Base-by-base conservation (phyloP, 495 filamentous ascomycete genomes). In the Xylaria flabelliformis region DNA sequence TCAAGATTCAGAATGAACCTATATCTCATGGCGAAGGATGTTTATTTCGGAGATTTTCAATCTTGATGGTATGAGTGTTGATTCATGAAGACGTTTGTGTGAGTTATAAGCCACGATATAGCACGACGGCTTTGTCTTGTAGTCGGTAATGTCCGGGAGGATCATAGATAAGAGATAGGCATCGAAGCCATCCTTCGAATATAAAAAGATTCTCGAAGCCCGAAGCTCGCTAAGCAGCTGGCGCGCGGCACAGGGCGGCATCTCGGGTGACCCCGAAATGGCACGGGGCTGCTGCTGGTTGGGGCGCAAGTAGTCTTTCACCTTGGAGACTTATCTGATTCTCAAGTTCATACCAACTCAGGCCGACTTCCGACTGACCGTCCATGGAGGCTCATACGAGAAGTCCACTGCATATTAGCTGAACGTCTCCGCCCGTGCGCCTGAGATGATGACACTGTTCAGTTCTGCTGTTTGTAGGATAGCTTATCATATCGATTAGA, bases 141-240 rank as follows among this genome's bases (percentile, higher is more conserved):
- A 10, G 10, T 64, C 61, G 61, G 61, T 12, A 29, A 64, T 64
- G 12, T 64, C 61, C 61, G 61, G n/a, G 61, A 64, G 61, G n/a
- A 44, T 21, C 39, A 13, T 13, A 64, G 61, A 46, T 64, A 63
- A 63, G 34, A 63, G 59, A 64, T 64, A 64, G 21, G 12, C 21
- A 44, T 24, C 8, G 46, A 64, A 46, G 61, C 21, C 36, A 64
- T 44, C n/a, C 61, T 64, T 64, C 61, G 24, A 64, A 44, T 44
- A 64, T 44, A 64, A 24, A 44, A 64, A 44, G 24, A 26, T 29
- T 24, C 8, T 24, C 7, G 36, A 63, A 36, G 34, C 26, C 21
- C 39, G 42, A 64, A 13, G 61, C 24, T 39, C n/a, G 61, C 61
- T 64, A 62, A 39, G 59, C 58, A 2, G 24, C 15, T 34, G 29